A percentile compares a stretch with the other conserved stretches of the same genome.
These are phyloP conservation scores for Trifolium dubium DNA, from an alignment of 306 rosid genomes.

Conservation along the genomic window DNA sequence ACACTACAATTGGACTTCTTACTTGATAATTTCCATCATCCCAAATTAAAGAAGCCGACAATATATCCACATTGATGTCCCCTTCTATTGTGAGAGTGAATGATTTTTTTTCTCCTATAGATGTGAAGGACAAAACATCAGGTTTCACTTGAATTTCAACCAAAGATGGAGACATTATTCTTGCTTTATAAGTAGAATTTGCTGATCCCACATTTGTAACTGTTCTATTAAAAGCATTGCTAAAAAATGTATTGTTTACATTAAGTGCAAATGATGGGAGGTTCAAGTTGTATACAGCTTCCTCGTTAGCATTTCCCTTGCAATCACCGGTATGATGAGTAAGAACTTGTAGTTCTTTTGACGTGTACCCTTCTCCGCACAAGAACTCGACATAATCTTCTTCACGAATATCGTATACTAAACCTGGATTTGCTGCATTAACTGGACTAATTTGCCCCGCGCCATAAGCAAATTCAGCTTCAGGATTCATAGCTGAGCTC, in stretches of 20 bases:
- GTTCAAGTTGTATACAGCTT: slow-evolving; percentile 40
- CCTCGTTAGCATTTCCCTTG: background rate
- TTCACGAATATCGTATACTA: slow-evolving; percentile 45
- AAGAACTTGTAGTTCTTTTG: background rate
- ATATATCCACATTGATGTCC: background rate
- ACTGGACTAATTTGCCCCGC: slow-evolving; percentile 51
- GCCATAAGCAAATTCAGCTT: slow-evolving; percentile 57
- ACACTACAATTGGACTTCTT: slow-evolving; percentile 48
- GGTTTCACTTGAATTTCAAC: slow-evolving; percentile 46
- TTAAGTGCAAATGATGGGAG: slow-evolving; percentile 58
- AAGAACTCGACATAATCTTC: slow-evolving; percentile 46
- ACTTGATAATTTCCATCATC: slow-evolving; percentile 45
- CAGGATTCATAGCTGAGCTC: slow-evolving; percentile 39
- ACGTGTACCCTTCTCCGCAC: slow-evolving; percentile 48
- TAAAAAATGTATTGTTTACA: background rate
- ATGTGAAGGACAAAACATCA: slow-evolving; percentile 38
- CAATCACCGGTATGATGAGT: slow-evolving; percentile 27
- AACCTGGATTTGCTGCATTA: slow-evolving; percentile 52
- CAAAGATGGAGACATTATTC: slow-evolving; percentile 5
- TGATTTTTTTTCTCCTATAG: slow-evolving; percentile 35
- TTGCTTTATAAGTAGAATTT: slow-evolving; percentile 31
- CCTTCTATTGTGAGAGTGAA: slow-evolving; percentile 44
- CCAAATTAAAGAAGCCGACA: slow-evolving; percentile 49
- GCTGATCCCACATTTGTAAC: slow-evolving; percentile 37
- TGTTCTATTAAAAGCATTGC: slow-evolving; percentile 21